Percentiles rank a stretch among this genome's conserved stretches.
Conservation (phyloP, 1,284 basidiomycete genomes). For the Trichosporon ovoides region DNA sequence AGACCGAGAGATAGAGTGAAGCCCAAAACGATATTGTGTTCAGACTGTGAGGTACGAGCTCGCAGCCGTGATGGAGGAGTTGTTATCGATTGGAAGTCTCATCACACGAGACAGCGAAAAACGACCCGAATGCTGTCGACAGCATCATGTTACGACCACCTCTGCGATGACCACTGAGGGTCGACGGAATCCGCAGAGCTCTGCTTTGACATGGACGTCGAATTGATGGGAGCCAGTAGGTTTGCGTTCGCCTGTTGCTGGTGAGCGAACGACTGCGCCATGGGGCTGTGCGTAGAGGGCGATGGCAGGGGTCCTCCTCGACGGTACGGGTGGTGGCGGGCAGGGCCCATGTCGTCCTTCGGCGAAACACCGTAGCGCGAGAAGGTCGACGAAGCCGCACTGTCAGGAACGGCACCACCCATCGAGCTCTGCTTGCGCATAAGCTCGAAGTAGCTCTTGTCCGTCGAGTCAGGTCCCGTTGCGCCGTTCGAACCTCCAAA, state of each 20-base stretch:
- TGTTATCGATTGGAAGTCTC: too few species aligned
- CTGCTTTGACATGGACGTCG: conserved; percentile 2
- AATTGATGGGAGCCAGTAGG: conserved; percentile 3
- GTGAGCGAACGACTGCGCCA: neutral
- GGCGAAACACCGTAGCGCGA: conserved; percentile 26
- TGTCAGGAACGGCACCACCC: conserved; percentile 14
- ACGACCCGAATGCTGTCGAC: too few species aligned
- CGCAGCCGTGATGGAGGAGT: too few species aligned
- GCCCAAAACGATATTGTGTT: too few species aligned
- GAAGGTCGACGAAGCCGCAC: conserved; percentile 26
- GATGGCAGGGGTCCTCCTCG: conserved; percentile 24
- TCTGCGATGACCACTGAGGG: neutral
- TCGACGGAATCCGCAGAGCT: neutral
- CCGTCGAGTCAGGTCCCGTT: conserved; percentile 9
- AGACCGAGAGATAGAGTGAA: too few species aligned
- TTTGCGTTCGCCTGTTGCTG: neutral
- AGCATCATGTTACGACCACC: neutral
- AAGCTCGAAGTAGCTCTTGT: conserved; percentile 18
- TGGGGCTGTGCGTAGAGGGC: conserved; percentile 14
- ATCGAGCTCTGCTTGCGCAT: conserved; percentile 14
- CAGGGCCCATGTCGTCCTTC: conserved; percentile 20
- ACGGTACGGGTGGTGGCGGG: conserved; percentile 33
- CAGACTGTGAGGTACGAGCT: too few species aligned
- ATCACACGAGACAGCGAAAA: too few species aligned
- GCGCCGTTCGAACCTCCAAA: neutral